Evolutionary conservation across 345 rosid genomes (phyloP), one percentile per base, ranked within the genome.

Genomic region (Physaria fendleri): DNA sequence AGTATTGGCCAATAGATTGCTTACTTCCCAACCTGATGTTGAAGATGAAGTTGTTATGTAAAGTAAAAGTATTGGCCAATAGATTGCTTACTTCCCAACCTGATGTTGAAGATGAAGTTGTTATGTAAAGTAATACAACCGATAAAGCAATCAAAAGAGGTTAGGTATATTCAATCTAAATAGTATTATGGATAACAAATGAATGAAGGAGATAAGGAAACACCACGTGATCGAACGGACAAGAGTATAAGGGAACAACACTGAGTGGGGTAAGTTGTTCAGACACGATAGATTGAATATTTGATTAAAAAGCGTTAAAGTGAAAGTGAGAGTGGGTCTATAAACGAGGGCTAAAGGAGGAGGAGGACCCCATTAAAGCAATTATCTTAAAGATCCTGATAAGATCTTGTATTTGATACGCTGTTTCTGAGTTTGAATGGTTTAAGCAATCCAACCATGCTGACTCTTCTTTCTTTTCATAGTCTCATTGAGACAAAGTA

Each of bases 321-420:
- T 13, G 45, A 41, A 13, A 49, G n/a, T 15, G 52, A 57, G 46
- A 57, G 51, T 66, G 71, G 58, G 64, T 39, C 64, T 66, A 29
- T 39, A 21, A 39, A 55, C 13, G 70, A 56, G 53, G 45, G 33
- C 60, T 38, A 62, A 16, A 52, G 23, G 28, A 43, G 55, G 56
- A 52, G 23, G 28, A 43, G 55, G 56, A 18, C 58, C 58, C 56
- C 37, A 40, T 37, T 40, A 65, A n/a, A n/a, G 58, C 13, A 66
- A 58, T 58, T 59, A 66, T 58, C 65, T 10, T 56, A n/a, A n/a
- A n/a, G 21, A 56, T 38, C 33, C 33, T 45, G 48, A 65, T 37
- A 49, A 66, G 64, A 56, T 57, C 64, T 27, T 66, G 30, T 66
- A 65, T 66, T 66, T 58, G 52, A 49, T 58, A 49, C 65, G 51